Evolutionary conservation across 805 yeast species (phyloP).

Genomic region (Kurtzmaniella cleridarum): DNA sequence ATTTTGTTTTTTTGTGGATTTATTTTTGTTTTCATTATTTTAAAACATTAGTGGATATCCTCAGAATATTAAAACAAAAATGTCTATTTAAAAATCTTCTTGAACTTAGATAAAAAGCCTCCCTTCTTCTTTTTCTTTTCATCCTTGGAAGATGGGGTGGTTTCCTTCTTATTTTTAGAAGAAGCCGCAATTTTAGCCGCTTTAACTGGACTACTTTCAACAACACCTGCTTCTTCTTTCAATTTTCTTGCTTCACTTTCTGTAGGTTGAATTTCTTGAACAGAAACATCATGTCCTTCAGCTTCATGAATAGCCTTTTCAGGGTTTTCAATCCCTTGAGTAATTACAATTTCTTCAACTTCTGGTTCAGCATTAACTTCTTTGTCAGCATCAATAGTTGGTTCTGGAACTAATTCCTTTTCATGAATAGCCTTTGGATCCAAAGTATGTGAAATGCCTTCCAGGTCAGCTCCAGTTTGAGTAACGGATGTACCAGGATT

Average conservation of each 20-base stretch:
- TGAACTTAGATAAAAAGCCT: slow-evolving; percentile 38
- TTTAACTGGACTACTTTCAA: slow-evolving; percentile 8
- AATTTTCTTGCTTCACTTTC: slow-evolving; percentile 32
- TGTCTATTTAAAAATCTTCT: slow-evolving; percentile 29
- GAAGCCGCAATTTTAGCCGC: slow-evolving; percentile 2
- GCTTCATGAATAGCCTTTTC: slow-evolving; percentile 31
- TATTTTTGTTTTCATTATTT: background rate
- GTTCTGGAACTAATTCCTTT: slow-evolving; percentile 8
- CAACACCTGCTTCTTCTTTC: slow-evolving; percentile 27
- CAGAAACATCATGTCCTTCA: slow-evolving; percentile 30
- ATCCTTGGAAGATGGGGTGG: slow-evolving; percentile 9
- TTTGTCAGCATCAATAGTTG: slow-evolving; percentile 9
- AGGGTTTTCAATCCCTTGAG: slow-evolving; percentile 27
- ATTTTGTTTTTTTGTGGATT: no score
- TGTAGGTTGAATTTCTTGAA: slow-evolving; percentile 40
- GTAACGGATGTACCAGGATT: background rate
- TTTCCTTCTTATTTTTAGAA: slow-evolving; percentile 5
- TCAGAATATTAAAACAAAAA: background rate
- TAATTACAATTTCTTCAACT: slow-evolving; percentile 35
- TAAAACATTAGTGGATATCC: background rate
- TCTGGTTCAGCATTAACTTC: slow-evolving; percentile 19
- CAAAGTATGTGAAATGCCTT: slow-evolving; percentile 3
- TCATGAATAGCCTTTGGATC: slow-evolving; percentile 16
- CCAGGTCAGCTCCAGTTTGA: background rate
- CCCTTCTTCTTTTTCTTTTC: slow-evolving; percentile 38